phyloP scores from a whole-genome alignment of 176 grass and related monocot genomes.

The Rhynchospora breviuscula region DNA sequence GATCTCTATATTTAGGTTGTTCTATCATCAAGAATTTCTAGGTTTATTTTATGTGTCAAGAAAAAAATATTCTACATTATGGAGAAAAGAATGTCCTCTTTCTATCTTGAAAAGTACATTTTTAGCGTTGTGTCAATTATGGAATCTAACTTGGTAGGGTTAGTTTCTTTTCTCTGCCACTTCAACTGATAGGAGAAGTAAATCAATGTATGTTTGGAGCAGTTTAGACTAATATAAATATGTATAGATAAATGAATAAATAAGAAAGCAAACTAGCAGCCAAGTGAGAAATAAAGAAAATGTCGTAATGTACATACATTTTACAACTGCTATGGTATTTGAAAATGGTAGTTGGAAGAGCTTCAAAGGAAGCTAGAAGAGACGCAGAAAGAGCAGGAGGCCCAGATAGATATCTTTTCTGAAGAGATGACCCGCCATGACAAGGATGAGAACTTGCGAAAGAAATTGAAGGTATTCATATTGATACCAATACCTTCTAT shows the following conservation, averaged over 20 bases:
- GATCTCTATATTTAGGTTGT: too few species aligned
- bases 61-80: too few species aligned
- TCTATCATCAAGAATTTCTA: too few species aligned
- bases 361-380: slow-evolving; percentile 60
- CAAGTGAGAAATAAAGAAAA: not conserved
- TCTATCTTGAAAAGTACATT: not conserved
- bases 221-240: not conserved
- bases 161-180: not conserved
- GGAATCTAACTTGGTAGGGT: not conserved
- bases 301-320: not conserved
- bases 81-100: too few species aligned
- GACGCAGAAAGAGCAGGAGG: slow-evolving; percentile 80
- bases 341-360: slow-evolving; percentile 57
- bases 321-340: not conserved
- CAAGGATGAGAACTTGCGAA: slow-evolving; percentile 63
- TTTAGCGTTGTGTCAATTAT: not conserved
- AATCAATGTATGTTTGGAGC: not conserved
- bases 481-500: not conserved
- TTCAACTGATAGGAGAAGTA: not conserved
- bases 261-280: not conserved
- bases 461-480: slow-evolving; percentile 75
- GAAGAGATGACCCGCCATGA: slow-evolving; percentile 82
- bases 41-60: too few species aligned
- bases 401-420: slow-evolving; percentile 83
- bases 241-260: not conserved